These are phyloP conservation scores for Penicillium verrucosum DNA, from an alignment of 2,329 filamentous ascomycete species.

Conservation along the genomic window DNA sequence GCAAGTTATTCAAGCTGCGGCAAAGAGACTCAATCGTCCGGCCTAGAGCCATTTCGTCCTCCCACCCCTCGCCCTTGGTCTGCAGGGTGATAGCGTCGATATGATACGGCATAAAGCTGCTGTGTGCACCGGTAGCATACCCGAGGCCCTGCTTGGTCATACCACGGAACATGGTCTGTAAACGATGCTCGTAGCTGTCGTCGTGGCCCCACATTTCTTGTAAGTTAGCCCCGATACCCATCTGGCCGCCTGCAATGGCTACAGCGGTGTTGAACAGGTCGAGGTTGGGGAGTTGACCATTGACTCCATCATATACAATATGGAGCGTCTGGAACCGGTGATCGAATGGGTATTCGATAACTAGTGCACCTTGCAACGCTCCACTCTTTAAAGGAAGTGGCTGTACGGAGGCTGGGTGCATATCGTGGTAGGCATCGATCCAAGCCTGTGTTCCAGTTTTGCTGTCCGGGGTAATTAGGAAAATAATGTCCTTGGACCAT, in stretches of 20 bases:
- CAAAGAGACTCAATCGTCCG: constrained; percentile 86
- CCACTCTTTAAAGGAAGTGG: constrained; percentile 86
- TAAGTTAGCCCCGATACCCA: constrained; percentile 79
- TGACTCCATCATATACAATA: constrained; percentile 90
- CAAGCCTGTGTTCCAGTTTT: constrained; percentile 89
- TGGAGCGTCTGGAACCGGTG: constrained; percentile 83
- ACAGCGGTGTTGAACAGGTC: constrained; percentile 94
- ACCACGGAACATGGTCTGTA: constrained; percentile 84
- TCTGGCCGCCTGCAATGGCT: constrained; percentile 81
- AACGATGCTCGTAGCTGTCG: constrained; percentile 74
- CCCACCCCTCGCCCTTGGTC: constrained; percentile 86
- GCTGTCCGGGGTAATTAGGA: constrained; percentile 84
- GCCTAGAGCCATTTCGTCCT: constrained; percentile 95
- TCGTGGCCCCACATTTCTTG: constrained; percentile 80
- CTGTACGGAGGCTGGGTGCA: constrained; percentile 68
- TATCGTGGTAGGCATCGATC: constrained; percentile 96
- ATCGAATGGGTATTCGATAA: constrained; percentile 87
- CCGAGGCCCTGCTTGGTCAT: constrained; percentile 92
- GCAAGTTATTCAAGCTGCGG: constrained; percentile 88
- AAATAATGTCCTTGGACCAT: constrained; percentile 98
- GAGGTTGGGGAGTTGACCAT: constrained; percentile 91
- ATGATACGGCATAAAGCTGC: constrained; percentile 95
- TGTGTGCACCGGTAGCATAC: constrained; percentile 85
- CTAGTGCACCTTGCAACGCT: constrained; percentile 85
- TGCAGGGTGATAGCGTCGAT: constrained; percentile 93